These are phyloP conservation scores for Plantago ovata DNA, from an alignment of 257 asterid species.

Conservation along the genomic window DNA sequence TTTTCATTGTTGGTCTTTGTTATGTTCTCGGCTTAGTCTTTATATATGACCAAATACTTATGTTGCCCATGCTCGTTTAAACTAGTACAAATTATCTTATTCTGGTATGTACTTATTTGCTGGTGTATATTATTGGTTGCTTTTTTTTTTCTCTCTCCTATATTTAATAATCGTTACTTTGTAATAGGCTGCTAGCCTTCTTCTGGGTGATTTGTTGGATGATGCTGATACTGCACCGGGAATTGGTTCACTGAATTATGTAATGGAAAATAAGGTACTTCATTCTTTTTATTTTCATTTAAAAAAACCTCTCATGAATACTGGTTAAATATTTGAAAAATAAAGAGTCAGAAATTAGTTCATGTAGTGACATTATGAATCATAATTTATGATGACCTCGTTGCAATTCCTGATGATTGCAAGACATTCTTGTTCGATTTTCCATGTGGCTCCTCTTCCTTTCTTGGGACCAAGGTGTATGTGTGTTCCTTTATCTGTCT, in stretches of 20 bases:
- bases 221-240: constrained; percentile 97
- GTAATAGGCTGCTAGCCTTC: constrained; percentile 91
- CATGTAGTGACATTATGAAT: not conserved
- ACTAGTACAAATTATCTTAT: too few relatives aligned
- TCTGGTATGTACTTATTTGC: too few relatives aligned
- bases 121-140: not conserved
- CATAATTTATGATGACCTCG: not conserved
- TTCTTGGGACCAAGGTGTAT: not conserved
- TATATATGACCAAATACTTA: too few relatives aligned
- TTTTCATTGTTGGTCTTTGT: too few relatives aligned
- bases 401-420: not conserved
- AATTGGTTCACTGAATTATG: constrained; percentile 74
- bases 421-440: not conserved
- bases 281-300: not conserved
- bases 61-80: not conserved
- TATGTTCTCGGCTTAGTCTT: too few relatives aligned
- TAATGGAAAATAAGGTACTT: constrained; percentile 93
- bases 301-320: not conserved
- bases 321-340: not conserved
- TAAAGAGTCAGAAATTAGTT: not conserved
- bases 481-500: not conserved
- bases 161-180: constrained; percentile 7
- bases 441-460: not conserved
- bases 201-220: constrained; percentile 96
- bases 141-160: not conserved